Conservation (phyloP, 2,329 filamentous ascomycete genomes). For the Diaporthe nobilis region DNA sequence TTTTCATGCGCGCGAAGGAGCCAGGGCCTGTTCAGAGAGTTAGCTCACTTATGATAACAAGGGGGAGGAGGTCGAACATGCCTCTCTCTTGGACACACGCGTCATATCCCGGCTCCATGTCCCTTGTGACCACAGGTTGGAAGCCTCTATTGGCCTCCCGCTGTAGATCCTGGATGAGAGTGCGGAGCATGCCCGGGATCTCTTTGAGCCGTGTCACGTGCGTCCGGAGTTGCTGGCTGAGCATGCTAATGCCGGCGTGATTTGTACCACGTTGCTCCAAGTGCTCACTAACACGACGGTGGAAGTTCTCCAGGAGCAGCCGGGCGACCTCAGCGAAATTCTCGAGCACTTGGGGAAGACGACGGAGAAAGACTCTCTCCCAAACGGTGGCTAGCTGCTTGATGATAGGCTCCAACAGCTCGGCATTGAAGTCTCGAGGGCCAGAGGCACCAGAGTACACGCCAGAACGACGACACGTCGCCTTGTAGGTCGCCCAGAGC, state of each 20-base stretch:
- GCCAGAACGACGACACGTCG: not conserved
- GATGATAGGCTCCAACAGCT: conserved; percentile 6
- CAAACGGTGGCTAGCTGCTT: not conserved
- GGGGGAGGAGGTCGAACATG: not conserved
- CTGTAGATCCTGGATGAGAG: not conserved
- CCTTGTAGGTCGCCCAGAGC: conserved; percentile 9
- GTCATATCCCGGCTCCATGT: conserved; percentile 3
- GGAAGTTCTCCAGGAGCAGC: not conserved
- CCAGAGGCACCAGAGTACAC: not conserved
- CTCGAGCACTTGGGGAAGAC: not conserved
- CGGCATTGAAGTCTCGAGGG: conserved; percentile 7
- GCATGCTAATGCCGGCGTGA: conserved; percentile 6
- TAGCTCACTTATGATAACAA: not conserved
- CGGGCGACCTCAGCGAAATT: not conserved
- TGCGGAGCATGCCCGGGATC: not conserved
- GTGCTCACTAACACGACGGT: not conserved
- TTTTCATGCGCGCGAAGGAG: conserved; percentile 7
- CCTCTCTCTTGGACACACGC: conserved; percentile 1
- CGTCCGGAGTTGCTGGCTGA: conserved; percentile 9
- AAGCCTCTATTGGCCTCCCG: not conserved
- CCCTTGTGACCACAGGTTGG: not conserved
- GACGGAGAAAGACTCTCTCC: not conserved
- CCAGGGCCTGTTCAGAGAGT: not conserved
- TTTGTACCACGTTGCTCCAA: not conserved
- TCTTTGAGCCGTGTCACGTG: not conserved